Base-by-base conservation (phyloP, 1,139 yeast genomes). In the Candida sojae region DNA sequence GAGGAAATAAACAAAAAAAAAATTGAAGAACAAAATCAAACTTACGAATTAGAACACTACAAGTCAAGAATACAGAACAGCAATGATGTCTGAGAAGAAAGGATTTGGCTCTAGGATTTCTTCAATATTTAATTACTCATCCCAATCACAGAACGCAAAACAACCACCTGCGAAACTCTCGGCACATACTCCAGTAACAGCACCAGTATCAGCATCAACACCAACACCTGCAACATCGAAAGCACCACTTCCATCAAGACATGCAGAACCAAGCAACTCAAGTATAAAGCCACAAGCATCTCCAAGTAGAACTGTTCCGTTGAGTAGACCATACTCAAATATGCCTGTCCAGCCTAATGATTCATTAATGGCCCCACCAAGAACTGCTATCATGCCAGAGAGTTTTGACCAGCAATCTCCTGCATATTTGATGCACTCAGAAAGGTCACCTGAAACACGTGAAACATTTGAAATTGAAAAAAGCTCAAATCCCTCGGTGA, bases 31-130 rank as follows among this genome's bases (percentile, higher is more conserved):
- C 39, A 25, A 23, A 36, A 36, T 36, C 31, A 36, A n/a, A 36
- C 39, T 36, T 36, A 36, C 39, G 39, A 36, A 36, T 33, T 33
- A 12, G 9, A 36, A 6, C 17, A n/a, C 25, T 9, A 23, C 39
- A 25, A 25, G 30, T 35, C 23, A 17, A 35, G 21, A 21, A 21
- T n/a, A 33, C 4, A 33, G 36, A 33, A 33, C 6, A 36, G 33
- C 7, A 28, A 43, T 25, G 34, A 49, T 50, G 53, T 45, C 53
- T n/a, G 51, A 51, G 33, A 48, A 44, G 50, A 51, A 49, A 37
- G 38, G 51, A 29, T 54, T 54, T 48, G 54, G 57, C 6, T 51
- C 52, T n/a, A 51, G 53, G 25, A 50, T 54, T 23, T 48, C 53
- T 23, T 53, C 56, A 6, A 54, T 54, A 32, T 54, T 54, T 41